A percentile compares a stretch with the other conserved stretches of the same genome.
phyloP scores from a whole-genome alignment of 176 grass and related monocot genomes.

The Sorghum bicolor region DNA sequence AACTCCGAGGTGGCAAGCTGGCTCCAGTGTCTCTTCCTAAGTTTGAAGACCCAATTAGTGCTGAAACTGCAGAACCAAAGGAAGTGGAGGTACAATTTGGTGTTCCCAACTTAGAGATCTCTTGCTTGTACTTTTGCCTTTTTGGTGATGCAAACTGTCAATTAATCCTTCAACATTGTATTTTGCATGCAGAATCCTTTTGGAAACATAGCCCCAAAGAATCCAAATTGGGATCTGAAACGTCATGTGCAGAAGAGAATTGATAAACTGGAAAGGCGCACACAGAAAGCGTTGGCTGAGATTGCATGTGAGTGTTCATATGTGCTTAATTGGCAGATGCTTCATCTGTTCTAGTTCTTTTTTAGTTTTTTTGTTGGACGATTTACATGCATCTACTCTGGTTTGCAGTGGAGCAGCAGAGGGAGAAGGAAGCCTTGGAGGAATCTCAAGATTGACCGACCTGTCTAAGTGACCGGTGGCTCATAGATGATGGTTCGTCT shows the following conservation, averaged over 20 bases:
- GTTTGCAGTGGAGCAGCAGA: constrained; percentile 75
- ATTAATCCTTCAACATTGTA: neutral
- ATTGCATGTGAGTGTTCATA: constrained; percentile 56
- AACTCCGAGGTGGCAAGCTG: constrained; percentile 78
- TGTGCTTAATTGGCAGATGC: neutral
- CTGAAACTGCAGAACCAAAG: constrained; percentile 51
- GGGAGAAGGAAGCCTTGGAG: constrained; percentile 53
- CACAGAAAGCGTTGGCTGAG: constrained; percentile 81
- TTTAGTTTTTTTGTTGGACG: neutral
- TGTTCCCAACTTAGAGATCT: neutral
- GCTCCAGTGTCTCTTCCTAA: constrained; percentile 63
- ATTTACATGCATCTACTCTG: neutral
- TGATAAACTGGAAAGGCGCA: constrained; percentile 91
- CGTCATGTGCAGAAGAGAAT: constrained; percentile 86
- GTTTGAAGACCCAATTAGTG: constrained; percentile 80
- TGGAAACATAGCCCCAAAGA: constrained; percentile 94
- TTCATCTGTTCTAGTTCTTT: neutral
- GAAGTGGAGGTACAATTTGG: constrained; percentile 56
- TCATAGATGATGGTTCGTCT: neutral
- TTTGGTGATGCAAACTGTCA: neutral
- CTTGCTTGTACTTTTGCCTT: neutral
- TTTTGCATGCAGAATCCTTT: constrained; percentile 62
- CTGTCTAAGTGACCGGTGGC: neutral
- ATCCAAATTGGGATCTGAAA: constrained; percentile 94
- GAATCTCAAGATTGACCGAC: constrained; percentile 38